Conservation (phyloP, 2,329 filamentous ascomycete species). For the Talaromyces verruculosus region DNA sequence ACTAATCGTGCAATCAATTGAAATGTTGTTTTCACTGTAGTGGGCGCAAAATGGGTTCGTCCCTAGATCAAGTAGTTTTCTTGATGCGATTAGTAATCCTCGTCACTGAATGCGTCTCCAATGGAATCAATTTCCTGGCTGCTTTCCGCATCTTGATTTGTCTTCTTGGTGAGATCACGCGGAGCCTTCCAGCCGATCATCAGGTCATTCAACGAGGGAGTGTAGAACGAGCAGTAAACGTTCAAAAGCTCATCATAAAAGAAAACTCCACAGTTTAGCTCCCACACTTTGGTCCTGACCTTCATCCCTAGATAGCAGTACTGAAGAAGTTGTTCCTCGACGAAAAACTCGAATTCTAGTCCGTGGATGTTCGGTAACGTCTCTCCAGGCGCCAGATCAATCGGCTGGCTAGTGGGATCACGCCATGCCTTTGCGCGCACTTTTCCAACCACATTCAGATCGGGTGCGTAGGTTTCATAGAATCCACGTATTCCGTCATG, state of each 20-base stretch:
- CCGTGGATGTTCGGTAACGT: constrained; percentile 23
- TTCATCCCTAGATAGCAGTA: constrained; percentile 66
- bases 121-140: neutral
- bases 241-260: constrained; percentile 63
- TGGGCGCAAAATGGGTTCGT: neutral
- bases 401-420: constrained; percentile 41
- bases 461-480: constrained; percentile 45
- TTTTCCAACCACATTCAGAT: constrained; percentile 54
- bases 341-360: constrained; percentile 57
- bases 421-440: constrained; percentile 54
- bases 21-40: neutral
- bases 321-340: constrained; percentile 63
- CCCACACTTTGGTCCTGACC: constrained; percentile 55
- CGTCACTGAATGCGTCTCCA: neutral
- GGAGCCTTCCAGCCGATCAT: constrained; percentile 68
- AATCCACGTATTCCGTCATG: constrained; percentile 48
- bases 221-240: constrained; percentile 63
- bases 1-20: neutral
- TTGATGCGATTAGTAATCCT: neutral
- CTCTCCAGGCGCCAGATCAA: constrained; percentile 41
- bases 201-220: constrained; percentile 65
- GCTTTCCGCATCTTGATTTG: constrained; percentile 21
- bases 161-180: constrained; percentile 19
- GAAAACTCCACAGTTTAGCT: constrained; percentile 59
- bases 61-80: no score